phyloP scores from a whole-genome alignment of 1,139 yeast species.

The Pichia sp. region DNA sequence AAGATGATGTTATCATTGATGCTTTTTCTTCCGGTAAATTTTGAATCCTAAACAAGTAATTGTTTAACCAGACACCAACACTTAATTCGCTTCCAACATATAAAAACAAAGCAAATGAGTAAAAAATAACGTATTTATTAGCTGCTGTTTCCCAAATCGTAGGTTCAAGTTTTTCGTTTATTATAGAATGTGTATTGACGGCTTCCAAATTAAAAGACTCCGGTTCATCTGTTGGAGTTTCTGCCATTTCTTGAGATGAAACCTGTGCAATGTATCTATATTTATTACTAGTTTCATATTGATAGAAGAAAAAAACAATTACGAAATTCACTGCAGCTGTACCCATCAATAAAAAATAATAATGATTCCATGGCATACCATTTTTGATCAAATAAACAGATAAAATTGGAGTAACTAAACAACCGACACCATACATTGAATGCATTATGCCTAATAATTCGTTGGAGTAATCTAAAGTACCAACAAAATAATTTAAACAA shows the following conservation, averaged over 20 bases:
- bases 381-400: slow-evolving; percentile 23
- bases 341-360: slow-evolving; percentile 36
- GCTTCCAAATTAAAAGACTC: no score
- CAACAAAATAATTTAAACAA: slow-evolving; percentile 53
- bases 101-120: slow-evolving; percentile 47
- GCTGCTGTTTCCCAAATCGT: slow-evolving; percentile 34
- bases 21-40: slow-evolving; percentile 40
- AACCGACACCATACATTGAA: slow-evolving; percentile 64
- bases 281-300: slow-evolving; percentile 50
- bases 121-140: slow-evolving; percentile 41
- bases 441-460: slow-evolving; percentile 62
- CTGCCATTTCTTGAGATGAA: slow-evolving; percentile 15
- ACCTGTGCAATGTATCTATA: slow-evolving; percentile 40
- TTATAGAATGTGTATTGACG: background rate
- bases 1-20: slow-evolving; percentile 56
- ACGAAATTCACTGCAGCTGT: slow-evolving; percentile 29
- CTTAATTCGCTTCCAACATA: slow-evolving; percentile 68
- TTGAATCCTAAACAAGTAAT: slow-evolving; percentile 49
- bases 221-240: no score
- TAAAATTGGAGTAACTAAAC: slow-evolving; percentile 53
- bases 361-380: slow-evolving; percentile 41
- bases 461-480: slow-evolving; percentile 50
- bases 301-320: slow-evolving; percentile 33
- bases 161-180: slow-evolving; percentile 15
- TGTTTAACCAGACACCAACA: slow-evolving; percentile 63